Evolutionary conservation across 2,329 filamentous ascomycete species (phyloP).

Genomic region (Tricladium varicosporioides): DNA sequence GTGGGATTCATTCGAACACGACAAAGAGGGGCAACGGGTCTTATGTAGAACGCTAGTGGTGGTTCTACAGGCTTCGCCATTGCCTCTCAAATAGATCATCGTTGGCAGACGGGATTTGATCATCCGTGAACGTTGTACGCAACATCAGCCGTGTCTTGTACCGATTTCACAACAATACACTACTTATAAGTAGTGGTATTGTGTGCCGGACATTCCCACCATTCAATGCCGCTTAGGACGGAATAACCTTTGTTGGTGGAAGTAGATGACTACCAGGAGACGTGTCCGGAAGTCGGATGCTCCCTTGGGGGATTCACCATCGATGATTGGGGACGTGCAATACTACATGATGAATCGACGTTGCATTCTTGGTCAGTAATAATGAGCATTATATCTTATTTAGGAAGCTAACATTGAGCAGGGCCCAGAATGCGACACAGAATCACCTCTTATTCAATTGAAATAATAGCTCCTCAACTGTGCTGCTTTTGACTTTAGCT

Average conservation of each 20-base stretch:
- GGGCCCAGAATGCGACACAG: neutral
- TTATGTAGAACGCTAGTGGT: slow-evolving; percentile 1
- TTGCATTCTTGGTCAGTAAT: neutral
- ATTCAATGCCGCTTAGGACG: neutral
- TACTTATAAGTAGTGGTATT: neutral
- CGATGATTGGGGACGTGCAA: neutral
- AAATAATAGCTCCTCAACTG: neutral
- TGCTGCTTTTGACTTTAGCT: neutral
- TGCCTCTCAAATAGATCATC: neutral
- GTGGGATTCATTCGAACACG: slow-evolving; percentile 5
- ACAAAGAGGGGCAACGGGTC: slow-evolving; percentile 6
- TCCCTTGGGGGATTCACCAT: neutral
- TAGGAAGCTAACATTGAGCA: neutral
- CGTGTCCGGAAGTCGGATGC: neutral
- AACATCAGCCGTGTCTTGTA: neutral
- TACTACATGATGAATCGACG: neutral
- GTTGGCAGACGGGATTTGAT: neutral
- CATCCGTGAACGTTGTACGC: neutral
- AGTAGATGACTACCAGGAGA: neutral
- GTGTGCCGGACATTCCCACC: neutral
- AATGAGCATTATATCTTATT: neutral
- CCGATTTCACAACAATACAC: neutral
- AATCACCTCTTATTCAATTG: neutral
- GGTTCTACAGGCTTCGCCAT: neutral
- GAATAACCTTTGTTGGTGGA: neutral